These are phyloP conservation scores for Odontarrhena argentea DNA, from an alignment of 345 rosid species.

Conservation along the genomic window DNA sequence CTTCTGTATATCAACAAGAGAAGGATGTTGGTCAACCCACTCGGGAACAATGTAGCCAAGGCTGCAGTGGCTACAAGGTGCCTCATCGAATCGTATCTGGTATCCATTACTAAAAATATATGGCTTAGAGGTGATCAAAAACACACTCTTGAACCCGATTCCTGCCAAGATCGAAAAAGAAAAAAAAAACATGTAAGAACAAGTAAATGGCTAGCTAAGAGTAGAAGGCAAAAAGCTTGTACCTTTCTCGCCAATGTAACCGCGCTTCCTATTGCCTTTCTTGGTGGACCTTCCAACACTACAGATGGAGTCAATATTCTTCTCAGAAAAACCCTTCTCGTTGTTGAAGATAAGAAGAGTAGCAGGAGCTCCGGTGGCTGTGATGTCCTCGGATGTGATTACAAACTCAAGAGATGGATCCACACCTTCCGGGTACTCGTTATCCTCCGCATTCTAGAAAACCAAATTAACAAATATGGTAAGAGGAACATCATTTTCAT, in stretches of 20 bases:
- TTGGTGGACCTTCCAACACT: constrained; percentile 71
- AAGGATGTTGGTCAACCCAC: constrained; percentile 69
- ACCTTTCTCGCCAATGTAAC: constrained; percentile 90
- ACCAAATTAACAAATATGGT: neutral
- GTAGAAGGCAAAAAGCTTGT: neutral
- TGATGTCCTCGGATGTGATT: constrained; percentile 67
- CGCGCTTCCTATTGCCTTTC: constrained; percentile 62
- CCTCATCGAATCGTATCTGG: constrained; percentile 63
- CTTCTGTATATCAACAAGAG: constrained; percentile 47
- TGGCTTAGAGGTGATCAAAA: constrained; percentile 57
- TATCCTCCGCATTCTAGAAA: constrained; percentile 72
- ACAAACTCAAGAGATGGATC: constrained; percentile 79
- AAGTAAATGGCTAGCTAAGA: neutral
- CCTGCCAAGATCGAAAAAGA: constrained; percentile 45
- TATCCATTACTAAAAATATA: constrained; percentile 72
- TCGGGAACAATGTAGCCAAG: constrained; percentile 80
- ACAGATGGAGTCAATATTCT: constrained; percentile 68
- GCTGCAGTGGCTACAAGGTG: constrained; percentile 60
- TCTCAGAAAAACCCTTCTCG: constrained; percentile 62
- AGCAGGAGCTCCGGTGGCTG: constrained; percentile 65
- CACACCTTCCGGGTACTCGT: constrained; percentile 59
- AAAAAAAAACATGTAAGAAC: constrained; percentile 1
- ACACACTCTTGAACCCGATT: constrained; percentile 75
- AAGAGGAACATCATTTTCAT: too few relatives aligned
- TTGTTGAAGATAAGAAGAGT: constrained; percentile 69